Conservation (phyloP, 2,329 filamentous ascomycete species). For the Penicillium sp. region DNA sequence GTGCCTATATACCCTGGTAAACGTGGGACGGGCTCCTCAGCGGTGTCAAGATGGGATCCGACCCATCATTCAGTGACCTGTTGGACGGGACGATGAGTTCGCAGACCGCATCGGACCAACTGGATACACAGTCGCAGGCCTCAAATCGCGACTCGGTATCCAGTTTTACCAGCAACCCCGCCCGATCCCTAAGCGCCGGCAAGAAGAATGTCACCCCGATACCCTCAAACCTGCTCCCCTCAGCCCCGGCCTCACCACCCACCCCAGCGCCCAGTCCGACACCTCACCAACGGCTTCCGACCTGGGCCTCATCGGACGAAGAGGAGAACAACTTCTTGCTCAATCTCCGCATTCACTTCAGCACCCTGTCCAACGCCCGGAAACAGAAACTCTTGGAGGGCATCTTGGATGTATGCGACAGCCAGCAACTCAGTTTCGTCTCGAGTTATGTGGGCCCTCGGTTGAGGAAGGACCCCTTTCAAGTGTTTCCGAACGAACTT, state of each 20-base stretch:
- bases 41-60: conserved; percentile 18
- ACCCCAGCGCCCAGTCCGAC: conserved; percentile 65
- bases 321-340: conserved; percentile 79
- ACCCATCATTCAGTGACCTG: conserved; percentile 19
- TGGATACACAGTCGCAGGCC: conserved; percentile 35
- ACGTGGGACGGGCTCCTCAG: conserved; percentile 1
- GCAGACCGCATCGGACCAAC: conserved; percentile 16
- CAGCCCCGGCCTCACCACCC: conserved; percentile 61
- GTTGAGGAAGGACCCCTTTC: conserved; percentile 94
- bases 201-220: conserved; percentile 48
- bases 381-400: conserved; percentile 79
- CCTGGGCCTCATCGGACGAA: conserved; percentile 47
- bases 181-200: conserved; percentile 19
- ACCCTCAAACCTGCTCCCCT: conserved; percentile 59
- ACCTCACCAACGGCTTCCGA: conserved; percentile 56
- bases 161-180: conserved; percentile 17
- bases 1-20: neutral
- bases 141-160: conserved; percentile 17
- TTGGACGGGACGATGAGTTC: conserved; percentile 16
- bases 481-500: conserved; percentile 83
- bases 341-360: conserved; percentile 75
- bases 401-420: conserved; percentile 88
- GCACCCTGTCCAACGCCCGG: conserved; percentile 68
- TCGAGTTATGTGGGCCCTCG: conserved; percentile 92
- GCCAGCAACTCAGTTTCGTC: conserved; percentile 90